Evolutionary conservation across 176 grass and related monocot species (phyloP), one percentile per base, ranked within the genome.

Genomic region (Carex scoparia): DNA sequence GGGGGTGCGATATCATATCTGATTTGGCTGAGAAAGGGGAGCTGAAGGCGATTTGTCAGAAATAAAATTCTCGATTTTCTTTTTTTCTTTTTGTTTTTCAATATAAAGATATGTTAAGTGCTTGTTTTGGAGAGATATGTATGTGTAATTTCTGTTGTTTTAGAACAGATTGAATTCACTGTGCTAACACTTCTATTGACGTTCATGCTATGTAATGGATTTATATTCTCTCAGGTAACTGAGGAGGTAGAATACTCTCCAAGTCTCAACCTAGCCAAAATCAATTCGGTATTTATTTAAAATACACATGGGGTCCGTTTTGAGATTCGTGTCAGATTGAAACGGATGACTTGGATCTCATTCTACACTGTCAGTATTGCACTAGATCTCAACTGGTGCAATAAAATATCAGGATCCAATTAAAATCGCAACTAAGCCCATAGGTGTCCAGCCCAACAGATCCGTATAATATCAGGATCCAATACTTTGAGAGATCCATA

Each of bases 1-100:
- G 95, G 0, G 95, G 93, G 30, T 98, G 95, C 0, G 95, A 98
- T 77, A 94, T 98, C 84, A 53, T 98, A 81, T 87, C 88, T 31
- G 94, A 93, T 80, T 91, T 98, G 95, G 91, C 92, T 12, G 95
- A 98, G 58, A 93, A 90, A 42, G 93, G 95, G 53, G 95, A 95
- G 83, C 92, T 98, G 32, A 87, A 88, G 64, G 80, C 89, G 15
- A 65, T 90, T 15, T 83, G 95, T 59, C 84, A 93, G 67, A 95
- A 93, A 56, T 94, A 90, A 79, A 9, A 10, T 51, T 51, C 48
- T 51, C 0, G 38, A 40, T 40, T 59, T 5, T 55, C 7, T 62
- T 54, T 31, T 55, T 23, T 14, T 44, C 28, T 57, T 7, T 0
- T 57, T 23, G 23, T 23, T 57, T 55, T 55, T 2, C 27, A 57